Evolutionary conservation across 306 rosid genomes (phyloP).

Genomic region (Medicago arabica): DNA sequence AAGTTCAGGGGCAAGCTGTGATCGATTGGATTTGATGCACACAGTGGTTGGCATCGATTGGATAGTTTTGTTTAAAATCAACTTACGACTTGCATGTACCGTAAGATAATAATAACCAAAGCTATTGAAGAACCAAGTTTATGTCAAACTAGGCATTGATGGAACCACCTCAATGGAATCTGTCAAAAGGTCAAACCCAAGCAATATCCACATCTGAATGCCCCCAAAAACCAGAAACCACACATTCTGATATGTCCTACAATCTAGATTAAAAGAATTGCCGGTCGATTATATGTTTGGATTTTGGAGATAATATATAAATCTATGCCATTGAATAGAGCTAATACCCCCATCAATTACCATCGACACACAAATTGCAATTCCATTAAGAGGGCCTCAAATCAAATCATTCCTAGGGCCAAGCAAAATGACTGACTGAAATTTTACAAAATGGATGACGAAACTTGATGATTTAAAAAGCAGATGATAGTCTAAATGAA

Average conservation of each 20-base stretch:
- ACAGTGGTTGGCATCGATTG: too few species aligned
- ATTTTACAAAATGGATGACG: slow-evolving; percentile 15
- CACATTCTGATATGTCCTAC: neutral
- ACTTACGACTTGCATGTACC: too few species aligned
- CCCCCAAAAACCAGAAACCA: slow-evolving; percentile 30
- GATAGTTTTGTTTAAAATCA: too few species aligned
- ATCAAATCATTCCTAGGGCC: slow-evolving; percentile 20
- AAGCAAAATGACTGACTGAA: slow-evolving; percentile 21
- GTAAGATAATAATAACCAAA: neutral
- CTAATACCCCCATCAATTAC: slow-evolving; percentile 2
- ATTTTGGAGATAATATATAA: slow-evolving; percentile 11
- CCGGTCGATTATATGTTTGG: too few species aligned
- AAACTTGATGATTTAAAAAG: slow-evolving; percentile 1
- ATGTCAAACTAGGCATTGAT: slow-evolving; percentile 7
- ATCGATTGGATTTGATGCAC: neutral
- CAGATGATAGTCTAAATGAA: too few species aligned
- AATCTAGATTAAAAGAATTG: too few species aligned
- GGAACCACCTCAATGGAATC: slow-evolving; percentile 18
- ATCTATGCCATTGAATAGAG: neutral
- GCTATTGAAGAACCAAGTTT: slow-evolving; percentile 1
- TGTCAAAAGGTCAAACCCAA: slow-evolving; percentile 24
- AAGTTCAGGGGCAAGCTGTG: neutral
- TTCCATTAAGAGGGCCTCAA: slow-evolving; percentile 24
- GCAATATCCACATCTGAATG: slow-evolving; percentile 15
- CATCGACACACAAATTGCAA: slow-evolving; percentile 20